These are phyloP conservation scores for Paraleonurus japonicus DNA, from an alignment of 257 asterid genomes.

Conservation along the genomic window DNA sequence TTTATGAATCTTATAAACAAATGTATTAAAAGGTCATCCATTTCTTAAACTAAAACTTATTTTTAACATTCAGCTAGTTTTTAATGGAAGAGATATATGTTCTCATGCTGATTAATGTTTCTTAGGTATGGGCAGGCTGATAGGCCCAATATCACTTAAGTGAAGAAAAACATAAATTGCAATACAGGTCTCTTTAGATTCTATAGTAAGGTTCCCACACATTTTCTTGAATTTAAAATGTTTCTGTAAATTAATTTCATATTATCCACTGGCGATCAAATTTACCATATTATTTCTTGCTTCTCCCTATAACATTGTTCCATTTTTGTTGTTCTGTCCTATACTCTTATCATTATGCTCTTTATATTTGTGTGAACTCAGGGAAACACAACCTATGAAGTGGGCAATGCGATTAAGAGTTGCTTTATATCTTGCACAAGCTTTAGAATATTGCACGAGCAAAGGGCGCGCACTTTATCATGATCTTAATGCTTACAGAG, in stretches of 20 bases:
- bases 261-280: background rate
- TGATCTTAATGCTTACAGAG: constrained; percentile 93
- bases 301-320: background rate
- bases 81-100: background rate
- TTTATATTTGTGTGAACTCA: constrained; percentile 35
- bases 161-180: background rate
- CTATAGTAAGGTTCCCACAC: background rate
- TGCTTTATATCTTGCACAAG: constrained; percentile 84
- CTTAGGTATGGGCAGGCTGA: constrained; percentile 14
- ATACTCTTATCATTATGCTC: background rate
- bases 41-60: background rate
- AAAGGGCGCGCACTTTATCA: constrained; percentile 93
- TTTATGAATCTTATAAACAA: background rate
- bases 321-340: constrained; percentile 1
- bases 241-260: background rate
- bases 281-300: background rate
- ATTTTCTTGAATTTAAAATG: background rate
- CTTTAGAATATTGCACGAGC: constrained; percentile 82
- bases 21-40: background rate
- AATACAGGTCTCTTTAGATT: background rate
- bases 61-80: background rate
- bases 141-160: background rate
- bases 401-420: constrained; percentile 99
- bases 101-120: background rate
- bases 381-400: constrained; percentile 98